Base-by-base conservation (phyloP, 495 filamentous ascomycete genomes). In the Tuber microsphaerosporum region DNA sequence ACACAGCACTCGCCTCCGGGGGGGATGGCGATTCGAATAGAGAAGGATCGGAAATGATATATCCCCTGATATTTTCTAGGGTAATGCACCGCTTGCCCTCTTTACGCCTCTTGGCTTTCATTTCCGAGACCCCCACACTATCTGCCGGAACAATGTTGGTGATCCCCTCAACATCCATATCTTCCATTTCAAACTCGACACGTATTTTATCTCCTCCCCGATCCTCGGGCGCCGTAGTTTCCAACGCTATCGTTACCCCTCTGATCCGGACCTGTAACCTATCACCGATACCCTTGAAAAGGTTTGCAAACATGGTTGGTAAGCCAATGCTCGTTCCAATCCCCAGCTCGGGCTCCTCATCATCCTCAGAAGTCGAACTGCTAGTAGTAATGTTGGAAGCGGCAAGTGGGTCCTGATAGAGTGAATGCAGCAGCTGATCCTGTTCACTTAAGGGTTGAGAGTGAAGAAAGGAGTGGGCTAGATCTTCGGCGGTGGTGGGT, bases 401-500 rank as follows among this genome's bases (percentile, higher is more conserved):
- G 37, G 87, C 80, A 14, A 88, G 89, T 0, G 87, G 85, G 14
- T 87, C 85, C n/a, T 91, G 80, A 44, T 91, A 89, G 71, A 90
- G 89, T 9, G 90, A 90, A 75, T 92, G 87, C 8, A 98, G 87
- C 5, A 98, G 88, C 46, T 88, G 88, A 78, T 89, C 91, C 81
- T 95, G 92, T 74, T 91, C 88, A 17, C 82, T 82, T 65, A 83
- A 83, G 1, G 93, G 92, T 78, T 97, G 92, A 1, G 92, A 88
- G 77, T 93, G 88, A 20, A 98, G 86, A 84, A 97, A 97, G 0
- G 92, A 96, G 83, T 93, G 87, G 6, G 94, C 94, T 44, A 98
- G 87, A 75, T 94, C 91, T 76, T 90, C 88, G n/a, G 93, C 89
- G 22, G 91, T 93, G 5, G 93, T 92, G 17, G 97, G 84, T 31